Evolutionary conservation across 768 basidiomycete genomes (phyloP).

Genomic region (Serendipita sp.): DNA sequence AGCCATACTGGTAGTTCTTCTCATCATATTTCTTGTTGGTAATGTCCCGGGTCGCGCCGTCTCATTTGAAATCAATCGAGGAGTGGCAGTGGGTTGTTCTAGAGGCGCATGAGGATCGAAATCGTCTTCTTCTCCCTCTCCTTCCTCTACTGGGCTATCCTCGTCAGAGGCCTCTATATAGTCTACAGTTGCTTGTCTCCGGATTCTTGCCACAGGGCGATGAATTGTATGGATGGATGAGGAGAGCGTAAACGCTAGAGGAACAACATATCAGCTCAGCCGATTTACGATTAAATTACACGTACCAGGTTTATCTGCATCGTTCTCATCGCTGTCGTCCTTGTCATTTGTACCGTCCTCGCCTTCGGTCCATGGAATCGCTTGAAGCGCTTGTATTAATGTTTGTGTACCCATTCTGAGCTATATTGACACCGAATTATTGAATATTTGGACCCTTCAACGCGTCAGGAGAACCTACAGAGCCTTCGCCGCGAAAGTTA

Average conservation of each 20-base stretch:
- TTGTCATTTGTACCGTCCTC: conserved; percentile 52
- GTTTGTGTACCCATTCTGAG: conserved; percentile 81
- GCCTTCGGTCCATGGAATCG: conserved; percentile 59
- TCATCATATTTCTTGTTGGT: not conserved
- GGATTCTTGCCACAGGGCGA: conserved; percentile 31
- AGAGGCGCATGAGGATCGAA: not conserved
- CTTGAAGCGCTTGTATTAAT: conserved; percentile 75
- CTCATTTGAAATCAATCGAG: not conserved
- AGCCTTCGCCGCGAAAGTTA: conserved; percentile 49
- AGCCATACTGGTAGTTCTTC: conserved; percentile 47
- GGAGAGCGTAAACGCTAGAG: conserved; percentile 35
- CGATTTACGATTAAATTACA: not conserved
- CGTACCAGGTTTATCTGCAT: conserved; percentile 13
- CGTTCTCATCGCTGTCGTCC: conserved; percentile 51
- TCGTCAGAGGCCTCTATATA: not conserved
- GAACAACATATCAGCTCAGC: not conserved
- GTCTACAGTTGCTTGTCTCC: not conserved
- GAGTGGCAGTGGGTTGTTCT: not conserved
- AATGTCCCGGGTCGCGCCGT: not conserved
- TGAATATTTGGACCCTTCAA: not conserved
- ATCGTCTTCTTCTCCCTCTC: not conserved
- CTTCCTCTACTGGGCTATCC: not conserved
- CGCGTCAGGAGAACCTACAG: conserved; percentile 31
- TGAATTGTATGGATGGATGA: conserved; percentile 84
- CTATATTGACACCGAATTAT: conserved; percentile 24